Percentiles rank a stretch among this genome's conserved stretches.
These are phyloP conservation scores for Rickenella mellea DNA, from an alignment of 768 basidiomycete genomes.

Conservation along the genomic window DNA sequence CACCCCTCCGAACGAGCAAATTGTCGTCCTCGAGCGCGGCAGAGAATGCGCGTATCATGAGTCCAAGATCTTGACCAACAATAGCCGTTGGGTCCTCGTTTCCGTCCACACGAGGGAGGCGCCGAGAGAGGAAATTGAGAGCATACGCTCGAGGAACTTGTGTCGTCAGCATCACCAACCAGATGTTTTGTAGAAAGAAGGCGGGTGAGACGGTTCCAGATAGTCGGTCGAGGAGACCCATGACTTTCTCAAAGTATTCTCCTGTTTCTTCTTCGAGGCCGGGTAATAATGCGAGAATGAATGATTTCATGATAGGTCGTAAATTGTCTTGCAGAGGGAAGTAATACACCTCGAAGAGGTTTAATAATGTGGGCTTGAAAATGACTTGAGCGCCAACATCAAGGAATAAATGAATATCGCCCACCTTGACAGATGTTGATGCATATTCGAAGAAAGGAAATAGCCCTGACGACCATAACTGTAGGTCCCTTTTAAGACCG, in stretches of 20 bases:
- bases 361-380: constrained; percentile 70
- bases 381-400: constrained; percentile 2
- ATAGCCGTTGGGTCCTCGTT: constrained; percentile 59
- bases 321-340: constrained; percentile 74
- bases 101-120: constrained; percentile 60
- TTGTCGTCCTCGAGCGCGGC: constrained; percentile 91
- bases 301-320: constrained; percentile 87
- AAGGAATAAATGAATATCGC: constrained; percentile 7
- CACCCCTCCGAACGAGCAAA: constrained; percentile 77
- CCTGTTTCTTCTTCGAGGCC: constrained; percentile 97
- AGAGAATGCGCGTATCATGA: constrained; percentile 90
- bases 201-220: constrained; percentile 77
- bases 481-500: constrained; percentile 76
- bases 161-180: constrained; percentile 87
- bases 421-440: constrained; percentile 93
- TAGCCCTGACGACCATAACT: constrained; percentile 90
- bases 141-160: constrained; percentile 79
- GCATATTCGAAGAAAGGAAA: constrained; percentile 99
- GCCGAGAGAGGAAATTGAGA: constrained; percentile 76
- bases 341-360: constrained; percentile 89
- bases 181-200: constrained; percentile 94
- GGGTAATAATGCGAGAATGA: constrained; percentile 87
- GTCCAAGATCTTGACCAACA: constrained; percentile 78
- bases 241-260: constrained; percentile 91
- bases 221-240: constrained; percentile 69